Base-by-base conservation (phyloP, 192 early-diverging fungal species). In the Backusella westeae region DNA sequence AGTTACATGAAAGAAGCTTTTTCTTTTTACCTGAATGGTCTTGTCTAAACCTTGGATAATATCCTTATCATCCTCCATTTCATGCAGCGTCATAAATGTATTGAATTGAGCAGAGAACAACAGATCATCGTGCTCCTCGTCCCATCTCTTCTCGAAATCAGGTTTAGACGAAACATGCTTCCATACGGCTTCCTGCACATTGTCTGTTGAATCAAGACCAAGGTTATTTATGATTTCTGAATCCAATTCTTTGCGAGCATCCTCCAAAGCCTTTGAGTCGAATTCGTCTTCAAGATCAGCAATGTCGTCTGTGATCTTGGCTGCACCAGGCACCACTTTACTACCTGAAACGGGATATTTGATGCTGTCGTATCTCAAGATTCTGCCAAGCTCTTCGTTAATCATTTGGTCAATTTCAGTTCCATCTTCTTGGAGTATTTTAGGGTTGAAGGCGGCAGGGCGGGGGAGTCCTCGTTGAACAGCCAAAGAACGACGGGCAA, bases 391-490 rank as follows among this genome's bases (percentile, higher is more conserved):
- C 79, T 98, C 96, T 36, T 88, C 74, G 63, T 86, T 81, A 35
- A 98, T 86, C 78, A 96, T 71, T 1, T 76, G 68, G 41, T 92
- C 86, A 9, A 89, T 85, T 17, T 85, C 77, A 10, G 53, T 69
- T 14, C 79, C 53, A 29, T 86, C 80, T 12, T 72, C 32, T 15
- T 77, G 71, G 6, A 81, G 70, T n/a, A 66, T 67, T 4, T 76
- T 39, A 4, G 41, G 72, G 26, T 81, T 69, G 12, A 84, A 74
- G 3, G 72, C 15, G 4, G 56, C 36, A 21, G 97, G 97, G 5
- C 97, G 89, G 12, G 95, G 95, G 29, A 97, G 83, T 29, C 82
- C 86, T 3, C 86, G 88, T 78, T 96, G 92, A 12, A 98, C 91
- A 41, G 92, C 88, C 65, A 92, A 88, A 26, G 89, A 92, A 29